Evolutionary conservation across 2,329 filamentous ascomycete species (phyloP), one percentile per base, ranked within the genome.

Genomic region (Aspergillus phoenicis): DNA sequence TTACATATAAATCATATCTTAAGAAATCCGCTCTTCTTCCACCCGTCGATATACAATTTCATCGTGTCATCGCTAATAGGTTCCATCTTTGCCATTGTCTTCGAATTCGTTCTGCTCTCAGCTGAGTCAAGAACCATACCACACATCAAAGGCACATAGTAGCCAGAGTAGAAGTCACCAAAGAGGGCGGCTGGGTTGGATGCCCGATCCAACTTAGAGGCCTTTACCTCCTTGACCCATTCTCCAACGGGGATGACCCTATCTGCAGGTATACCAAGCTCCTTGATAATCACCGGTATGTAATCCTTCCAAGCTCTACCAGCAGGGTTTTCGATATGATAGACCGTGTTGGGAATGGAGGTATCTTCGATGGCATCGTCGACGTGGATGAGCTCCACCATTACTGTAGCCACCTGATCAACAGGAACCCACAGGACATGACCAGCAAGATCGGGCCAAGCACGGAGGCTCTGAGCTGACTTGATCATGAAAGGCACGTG

Each of bases 401-500:
- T 57, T 0, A 72, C 70, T 7, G 59, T 68, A 0, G 79, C 78
- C 6, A 78, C 69, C 49, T 73, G 71, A 58, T 84, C 73, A 8
- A 83, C 82, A 0, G 82, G 79, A 0, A 70, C 73, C 82, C 83
- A 85, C 7, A 63, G 77, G 1, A 83, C 58, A 1, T 61, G 51
- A 2, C 80, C 81, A 0, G 72, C 57, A 1, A 83, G 61, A 38
- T 79, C 73, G 0, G 83, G 82, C 13, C 81, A 64, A 0, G 66
- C 73, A 1, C 71, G 66, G 0, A 84, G 62, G 1, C 78, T 78
- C 64, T 84, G 81, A 0, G 79, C 78, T 0, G 79, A 82, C 67
- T 84, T 84, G 59, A 84, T 66, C 24, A 86, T 57, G 64, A 84
- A 84, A 0, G 73, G 64, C 11, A 85, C 68, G 62, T 85, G 81